Conservation (phyloP, 139 green algal species). For the Tetradesmus lagerheimii region DNA sequence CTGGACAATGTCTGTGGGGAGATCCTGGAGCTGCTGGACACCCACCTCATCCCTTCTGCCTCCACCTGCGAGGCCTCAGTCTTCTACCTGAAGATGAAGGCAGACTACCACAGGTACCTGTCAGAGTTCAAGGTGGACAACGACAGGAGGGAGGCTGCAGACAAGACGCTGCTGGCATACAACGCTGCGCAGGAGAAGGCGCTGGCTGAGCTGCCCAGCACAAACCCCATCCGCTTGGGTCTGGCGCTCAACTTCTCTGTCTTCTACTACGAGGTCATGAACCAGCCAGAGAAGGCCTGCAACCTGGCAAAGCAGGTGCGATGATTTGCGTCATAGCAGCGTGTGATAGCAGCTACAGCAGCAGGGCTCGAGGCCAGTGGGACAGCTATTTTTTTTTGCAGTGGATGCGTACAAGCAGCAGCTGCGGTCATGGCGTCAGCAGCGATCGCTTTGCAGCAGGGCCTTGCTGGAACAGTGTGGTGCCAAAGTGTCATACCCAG, state of each 20-base stretch:
- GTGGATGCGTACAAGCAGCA: too few species aligned
- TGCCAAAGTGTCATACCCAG: too few species aligned
- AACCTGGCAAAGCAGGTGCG: slow-evolving; percentile 95
- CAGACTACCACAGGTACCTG: slow-evolving; percentile 98
- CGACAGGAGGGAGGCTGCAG: slow-evolving; percentile 94
- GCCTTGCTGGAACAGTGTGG: too few species aligned
- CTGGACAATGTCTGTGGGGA: slow-evolving; percentile 88
- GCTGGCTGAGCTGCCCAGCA: slow-evolving; percentile 93
- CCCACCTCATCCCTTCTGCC: slow-evolving; percentile 95
- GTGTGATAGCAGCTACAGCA: not conserved
- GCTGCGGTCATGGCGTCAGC: too few species aligned
- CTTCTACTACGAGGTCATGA: slow-evolving; percentile 99
- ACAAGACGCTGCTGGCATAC: slow-evolving; percentile 97
- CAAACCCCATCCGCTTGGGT: slow-evolving; percentile 98
- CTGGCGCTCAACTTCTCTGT: slow-evolving; percentile 99
- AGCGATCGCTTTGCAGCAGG: not conserved
- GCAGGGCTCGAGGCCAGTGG: too few species aligned
- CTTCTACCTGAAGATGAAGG: slow-evolving; percentile 94
- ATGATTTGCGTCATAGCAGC: too few species aligned
- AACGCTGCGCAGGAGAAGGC: slow-evolving; percentile 99
- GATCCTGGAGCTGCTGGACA: slow-evolving; percentile 95
- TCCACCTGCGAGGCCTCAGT: slow-evolving; percentile 96
- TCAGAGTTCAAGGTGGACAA: slow-evolving; percentile 96
- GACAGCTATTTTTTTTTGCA: too few species aligned
- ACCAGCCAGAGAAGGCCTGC: slow-evolving; percentile 97